Base-by-base conservation (phyloP, 2,329 filamentous ascomycete species). In the Aureobasidium melanogenum region DNA sequence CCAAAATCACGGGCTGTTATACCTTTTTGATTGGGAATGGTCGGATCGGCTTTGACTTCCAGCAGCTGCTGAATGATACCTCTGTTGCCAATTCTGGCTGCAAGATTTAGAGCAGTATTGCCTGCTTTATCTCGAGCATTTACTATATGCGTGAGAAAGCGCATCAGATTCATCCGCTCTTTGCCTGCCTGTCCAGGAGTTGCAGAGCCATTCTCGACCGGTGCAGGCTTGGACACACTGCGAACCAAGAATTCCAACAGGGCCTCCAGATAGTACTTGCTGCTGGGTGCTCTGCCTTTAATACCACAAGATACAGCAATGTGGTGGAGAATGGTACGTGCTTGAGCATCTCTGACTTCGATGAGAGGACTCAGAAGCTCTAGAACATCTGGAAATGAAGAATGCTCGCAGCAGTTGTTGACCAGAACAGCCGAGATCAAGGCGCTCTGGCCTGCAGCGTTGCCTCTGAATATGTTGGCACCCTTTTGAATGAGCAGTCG, bases 31-130 rank as follows among this genome's bases (percentile, higher is more conserved):
- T 99, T 99, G 6, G 91, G 84, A 69, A 97, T 92, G 58, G 88
- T 85, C n/a, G 91, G 88, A 72, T 97, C 91, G 1, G 94, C 94
- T 61, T 93, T 91, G 46, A 99, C 92, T 74, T 99, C 94, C 12
- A 97, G 80, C 34, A 99, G 80, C 71, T 99, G 94, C n/a, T 91
- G 93, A 62, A 97, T 96, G 68, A 99, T 96, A 68, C 91, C 95
- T 60, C 88, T 83, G 71, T 96, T 97, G 24, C 91, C 91, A 66
- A 97, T 96, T 64, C 94, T 83, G 1, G 94, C 92, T 1, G 93
- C 94, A 64, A 97, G 87, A 67, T 97, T 97, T 22, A 99, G 79
- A 0, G 94, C 94, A 0, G 94, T 99, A 70, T 99, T 96, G 0
- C 94, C 94, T 36, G 89, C 88, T 69, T 92, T 91, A 73, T 99